Evolutionary conservation across 2,329 filamentous ascomycete genomes (phyloP), one percentile per base, ranked within the genome.

Genomic region (Calonectria fujianensis): DNA sequence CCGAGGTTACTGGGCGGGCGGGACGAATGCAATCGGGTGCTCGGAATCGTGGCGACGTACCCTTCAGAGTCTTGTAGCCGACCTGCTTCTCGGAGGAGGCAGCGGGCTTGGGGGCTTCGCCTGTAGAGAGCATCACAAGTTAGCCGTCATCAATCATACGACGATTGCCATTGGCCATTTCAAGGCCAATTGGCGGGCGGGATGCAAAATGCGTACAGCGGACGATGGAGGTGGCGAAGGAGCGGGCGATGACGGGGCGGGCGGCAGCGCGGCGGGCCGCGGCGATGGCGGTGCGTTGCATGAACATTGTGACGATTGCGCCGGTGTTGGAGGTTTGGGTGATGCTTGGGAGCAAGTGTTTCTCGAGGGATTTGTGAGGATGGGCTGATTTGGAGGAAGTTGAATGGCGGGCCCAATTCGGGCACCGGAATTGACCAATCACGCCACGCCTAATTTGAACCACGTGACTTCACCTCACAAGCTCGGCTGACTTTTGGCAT

Each of bases 201-300:
- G 68, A 76, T 74, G 74, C 61, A 81, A 82, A 78, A 74, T 76
- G 82, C 85, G 80, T 91, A 93, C 92, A 89, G 87, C 91, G 91
- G 83, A 90, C 85, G 80, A 91, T 85, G 76, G 91, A 90, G 83
- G 88, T 92, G 79, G 89, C 86, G 84, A 93, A 92, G 85, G 86
- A 89, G 85, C 92, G 91, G 82, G 89, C 88, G 83, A 89, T 85
- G 77, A 86, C 85, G 79, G 91, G 90, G 70, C 82, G 87, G 82
- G 89, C 88, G 75, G 88, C 91, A 75, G 83, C 85, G 79, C 92
- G 90, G 85, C 92, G 91, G 82, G 91, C 91, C 83, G 88, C 90
- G 80, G 89, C 86, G 79, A 91, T 83, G 84, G 89, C 91, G 83
- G 91, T 88, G 84, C 92, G 92, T 88, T 92, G 90, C 84, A 93